Evolutionary conservation across 139 green algal species (phyloP).

Genomic region (Raphidocelis subcapitata): DNA sequence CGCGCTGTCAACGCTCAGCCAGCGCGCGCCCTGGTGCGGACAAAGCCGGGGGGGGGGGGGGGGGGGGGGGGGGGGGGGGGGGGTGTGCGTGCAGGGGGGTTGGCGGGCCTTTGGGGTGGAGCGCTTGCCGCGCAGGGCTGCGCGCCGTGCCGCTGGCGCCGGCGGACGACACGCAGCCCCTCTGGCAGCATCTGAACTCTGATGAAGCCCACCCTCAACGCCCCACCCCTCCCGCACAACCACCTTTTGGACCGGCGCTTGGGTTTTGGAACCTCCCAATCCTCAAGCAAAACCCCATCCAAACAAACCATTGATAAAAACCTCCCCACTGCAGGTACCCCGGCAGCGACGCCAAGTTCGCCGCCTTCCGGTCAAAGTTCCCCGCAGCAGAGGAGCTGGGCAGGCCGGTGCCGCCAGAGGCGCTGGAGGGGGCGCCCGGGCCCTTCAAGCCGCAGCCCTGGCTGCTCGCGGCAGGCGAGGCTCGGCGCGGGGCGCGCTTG

Average conservation of each 20-base stretch:
- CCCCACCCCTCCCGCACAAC: no score
- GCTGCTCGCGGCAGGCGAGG: slow-evolving; percentile 17
- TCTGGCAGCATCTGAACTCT: no score
- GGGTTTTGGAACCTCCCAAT: no score
- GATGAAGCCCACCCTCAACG: no score
- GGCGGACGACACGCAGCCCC: no score
- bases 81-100: background rate
- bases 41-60: slow-evolving; percentile 17
- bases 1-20: slow-evolving; percentile 23
- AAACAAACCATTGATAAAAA: no score
- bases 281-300: no score
- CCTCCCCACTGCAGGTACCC: no score
- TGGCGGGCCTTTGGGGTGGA: background rate
- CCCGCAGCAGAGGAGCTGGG: slow-evolving; percentile 39
- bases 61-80: background rate
- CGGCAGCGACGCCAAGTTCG: background rate
- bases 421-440: background rate
- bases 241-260: no score
- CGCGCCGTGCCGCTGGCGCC: background rate
- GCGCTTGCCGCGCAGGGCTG: slow-evolving; percentile 14
- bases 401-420: background rate
- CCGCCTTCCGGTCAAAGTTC: slow-evolving; percentile 33
- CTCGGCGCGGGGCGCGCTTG: background rate
- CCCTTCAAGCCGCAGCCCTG: slow-evolving; percentile 14
- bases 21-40: slow-evolving; percentile 64